phyloP scores from a whole-genome alignment of 345 rosid genomes.

The Rhodamnia argentea region DNA sequence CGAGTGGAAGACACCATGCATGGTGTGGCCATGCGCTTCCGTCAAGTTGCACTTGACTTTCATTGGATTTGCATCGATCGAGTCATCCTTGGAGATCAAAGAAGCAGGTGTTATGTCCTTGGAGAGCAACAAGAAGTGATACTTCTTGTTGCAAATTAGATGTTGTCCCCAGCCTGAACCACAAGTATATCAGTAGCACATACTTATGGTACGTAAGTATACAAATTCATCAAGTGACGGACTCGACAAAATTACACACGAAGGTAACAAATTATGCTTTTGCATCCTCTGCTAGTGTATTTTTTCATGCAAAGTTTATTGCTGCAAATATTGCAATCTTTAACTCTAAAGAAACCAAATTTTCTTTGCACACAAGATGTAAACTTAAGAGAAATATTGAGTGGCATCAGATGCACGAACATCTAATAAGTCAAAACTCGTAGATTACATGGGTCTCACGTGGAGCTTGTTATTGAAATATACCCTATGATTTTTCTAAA shows the following conservation, averaged over 20 bases:
- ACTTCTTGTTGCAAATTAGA: slow-evolving; percentile 81
- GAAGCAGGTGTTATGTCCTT: slow-evolving; percentile 15
- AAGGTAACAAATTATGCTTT: background rate
- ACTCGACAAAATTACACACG: background rate
- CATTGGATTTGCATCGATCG: background rate
- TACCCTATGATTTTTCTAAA: background rate
- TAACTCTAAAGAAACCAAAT: background rate
- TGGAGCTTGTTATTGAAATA: background rate
- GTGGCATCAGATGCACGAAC: background rate
- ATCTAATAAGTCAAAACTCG: background rate
- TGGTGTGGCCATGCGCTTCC: slow-evolving; percentile 40
- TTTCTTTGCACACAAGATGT: background rate
- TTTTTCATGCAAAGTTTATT: too few relatives aligned
- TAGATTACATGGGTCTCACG: background rate
- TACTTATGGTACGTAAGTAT: background rate
- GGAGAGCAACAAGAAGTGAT: slow-evolving; percentile 73
- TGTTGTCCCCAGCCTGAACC: slow-evolving; percentile 80
- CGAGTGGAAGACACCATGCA: slow-evolving; percentile 86
- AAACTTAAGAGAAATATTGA: background rate
- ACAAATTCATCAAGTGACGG: background rate
- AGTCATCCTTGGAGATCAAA: slow-evolving; percentile 24
- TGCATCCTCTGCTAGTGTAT: background rate
- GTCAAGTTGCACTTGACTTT: slow-evolving; percentile 34
- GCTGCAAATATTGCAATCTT: background rate
- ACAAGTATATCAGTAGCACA: background rate